Evolutionary conservation across 306 rosid genomes (phyloP).

Genomic region (Vachellia pachyceras): DNA sequence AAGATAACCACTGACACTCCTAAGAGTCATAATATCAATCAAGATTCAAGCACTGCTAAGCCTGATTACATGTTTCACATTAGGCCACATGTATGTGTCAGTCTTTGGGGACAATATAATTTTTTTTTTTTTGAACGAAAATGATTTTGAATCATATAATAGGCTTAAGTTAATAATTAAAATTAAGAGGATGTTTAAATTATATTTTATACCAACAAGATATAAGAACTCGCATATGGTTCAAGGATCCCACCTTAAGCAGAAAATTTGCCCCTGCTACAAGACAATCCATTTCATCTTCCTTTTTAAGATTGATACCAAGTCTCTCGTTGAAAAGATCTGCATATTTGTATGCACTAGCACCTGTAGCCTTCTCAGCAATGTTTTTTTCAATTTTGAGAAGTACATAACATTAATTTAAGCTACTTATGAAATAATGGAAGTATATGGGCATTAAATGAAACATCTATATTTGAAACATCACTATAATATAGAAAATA

Average conservation of each 20-base stretch:
- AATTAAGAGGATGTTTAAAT: conserved; percentile 29
- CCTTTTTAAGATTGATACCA: conserved; percentile 78
- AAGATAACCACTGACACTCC: neutral
- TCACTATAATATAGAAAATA: conserved; percentile 20
- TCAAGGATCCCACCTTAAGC: conserved; percentile 72
- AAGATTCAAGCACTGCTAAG: neutral
- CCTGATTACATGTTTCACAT: neutral
- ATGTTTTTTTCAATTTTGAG: conserved; percentile 41
- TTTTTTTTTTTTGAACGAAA: conserved; percentile 16
- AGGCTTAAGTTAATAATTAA: conserved; percentile 18
- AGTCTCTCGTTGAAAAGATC: conserved; percentile 85
- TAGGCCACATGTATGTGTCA: neutral
- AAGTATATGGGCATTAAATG: conserved; percentile 18
- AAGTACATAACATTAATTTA: conserved; percentile 38
- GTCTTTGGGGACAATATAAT: neutral
- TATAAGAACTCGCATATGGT: conserved; percentile 29
- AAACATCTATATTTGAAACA: conserved; percentile 18
- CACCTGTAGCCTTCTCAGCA: conserved; percentile 93
- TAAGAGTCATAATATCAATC: neutral
- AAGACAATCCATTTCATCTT: conserved; percentile 96
- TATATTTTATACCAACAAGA: conserved; percentile 25
- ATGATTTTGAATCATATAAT: neutral
- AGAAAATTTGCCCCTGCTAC: conserved; percentile 97
- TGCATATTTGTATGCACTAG: conserved; percentile 79
- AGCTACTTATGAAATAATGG: conserved; percentile 24